Evolutionary conservation across 2,329 filamentous ascomycete genomes (phyloP).

Genomic region (Leptographium galeiforme): DNA sequence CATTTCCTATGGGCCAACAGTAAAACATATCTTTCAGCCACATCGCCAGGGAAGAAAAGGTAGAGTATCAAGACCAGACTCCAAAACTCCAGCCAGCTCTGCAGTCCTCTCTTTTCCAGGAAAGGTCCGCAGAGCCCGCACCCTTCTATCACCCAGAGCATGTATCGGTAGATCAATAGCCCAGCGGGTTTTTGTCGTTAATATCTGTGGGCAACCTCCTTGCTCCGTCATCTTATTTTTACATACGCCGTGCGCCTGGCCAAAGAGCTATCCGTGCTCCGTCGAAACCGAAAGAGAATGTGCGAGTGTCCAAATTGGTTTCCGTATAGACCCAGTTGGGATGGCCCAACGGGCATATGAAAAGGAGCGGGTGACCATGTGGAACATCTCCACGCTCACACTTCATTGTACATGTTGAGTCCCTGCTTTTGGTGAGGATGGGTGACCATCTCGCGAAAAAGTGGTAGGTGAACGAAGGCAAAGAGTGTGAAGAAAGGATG

Average conservation of each 20-base stretch:
- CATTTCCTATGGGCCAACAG: background rate
- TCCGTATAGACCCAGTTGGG: background rate
- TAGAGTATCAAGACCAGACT: slow-evolving; percentile 4
- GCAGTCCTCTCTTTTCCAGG: background rate
- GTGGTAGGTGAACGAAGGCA: background rate
- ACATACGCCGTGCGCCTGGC: background rate
- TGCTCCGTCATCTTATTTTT: background rate
- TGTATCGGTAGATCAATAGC: background rate
- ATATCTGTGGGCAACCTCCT: background rate
- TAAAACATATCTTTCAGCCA: background rate
- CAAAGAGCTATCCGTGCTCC: background rate
- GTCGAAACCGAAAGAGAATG: background rate
- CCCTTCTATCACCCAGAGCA: background rate
- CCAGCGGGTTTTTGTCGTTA: background rate
- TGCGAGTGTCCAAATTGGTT: background rate
- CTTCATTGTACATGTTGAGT: too few species aligned
- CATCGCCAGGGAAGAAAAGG: background rate
- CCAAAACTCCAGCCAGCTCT: slow-evolving; percentile 6
- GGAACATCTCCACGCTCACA: too few species aligned
- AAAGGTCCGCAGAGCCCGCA: background rate
- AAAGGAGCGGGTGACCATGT: background rate
- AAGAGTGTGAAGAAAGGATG: background rate
- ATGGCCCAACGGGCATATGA: background rate
- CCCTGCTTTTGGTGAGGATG: too few species aligned
- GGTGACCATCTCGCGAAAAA: background rate